These are phyloP conservation scores for Petasospora fabianii DNA, from an alignment of 1,139 yeast species.

Conservation along the genomic window DNA sequence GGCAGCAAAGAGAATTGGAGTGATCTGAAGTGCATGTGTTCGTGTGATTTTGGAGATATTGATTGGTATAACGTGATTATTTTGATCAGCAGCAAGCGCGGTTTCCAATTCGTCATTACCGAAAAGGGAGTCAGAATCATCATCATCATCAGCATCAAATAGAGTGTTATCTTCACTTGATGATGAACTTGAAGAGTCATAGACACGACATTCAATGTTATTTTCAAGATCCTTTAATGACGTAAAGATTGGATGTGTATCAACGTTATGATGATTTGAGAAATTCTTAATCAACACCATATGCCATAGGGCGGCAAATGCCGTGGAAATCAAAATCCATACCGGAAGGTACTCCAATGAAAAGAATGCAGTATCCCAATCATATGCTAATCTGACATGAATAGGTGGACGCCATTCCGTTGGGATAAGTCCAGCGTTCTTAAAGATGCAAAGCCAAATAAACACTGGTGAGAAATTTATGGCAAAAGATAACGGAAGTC, in stretches of 20 bases:
- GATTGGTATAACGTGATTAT: constrained; percentile 8
- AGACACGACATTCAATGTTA: constrained; percentile 10
- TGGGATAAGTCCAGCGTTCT: constrained; percentile 60
- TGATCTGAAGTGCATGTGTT: constrained; percentile 21
- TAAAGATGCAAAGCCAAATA: constrained; percentile 56
- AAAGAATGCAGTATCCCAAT: constrained; percentile 40
- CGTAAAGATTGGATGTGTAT: neutral
- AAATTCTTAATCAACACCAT: constrained; percentile 5
- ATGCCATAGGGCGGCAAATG: constrained; percentile 17
- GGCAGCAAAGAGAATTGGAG: constrained; percentile 21
- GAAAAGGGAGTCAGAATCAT: constrained; percentile 2
- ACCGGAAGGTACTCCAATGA: constrained; percentile 13
- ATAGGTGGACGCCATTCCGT: constrained; percentile 51
- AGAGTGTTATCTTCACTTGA: constrained; percentile 2
- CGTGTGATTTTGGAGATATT: constrained; percentile 14
- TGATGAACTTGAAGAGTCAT: constrained; percentile 2
- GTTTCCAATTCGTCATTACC: neutral
- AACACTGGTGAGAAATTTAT: constrained; percentile 52
- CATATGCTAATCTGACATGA: constrained; percentile 44
- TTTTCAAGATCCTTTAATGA: constrained; percentile 8
- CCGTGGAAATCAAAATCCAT: constrained; percentile 14
- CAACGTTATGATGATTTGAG: constrained; percentile 10
- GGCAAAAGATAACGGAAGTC: constrained; percentile 37
- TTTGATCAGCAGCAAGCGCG: neutral
- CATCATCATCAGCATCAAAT: constrained; percentile 1